phyloP scores from a whole-genome alignment of 495 filamentous ascomycete genomes.

The Aspergillus sparsus region DNA sequence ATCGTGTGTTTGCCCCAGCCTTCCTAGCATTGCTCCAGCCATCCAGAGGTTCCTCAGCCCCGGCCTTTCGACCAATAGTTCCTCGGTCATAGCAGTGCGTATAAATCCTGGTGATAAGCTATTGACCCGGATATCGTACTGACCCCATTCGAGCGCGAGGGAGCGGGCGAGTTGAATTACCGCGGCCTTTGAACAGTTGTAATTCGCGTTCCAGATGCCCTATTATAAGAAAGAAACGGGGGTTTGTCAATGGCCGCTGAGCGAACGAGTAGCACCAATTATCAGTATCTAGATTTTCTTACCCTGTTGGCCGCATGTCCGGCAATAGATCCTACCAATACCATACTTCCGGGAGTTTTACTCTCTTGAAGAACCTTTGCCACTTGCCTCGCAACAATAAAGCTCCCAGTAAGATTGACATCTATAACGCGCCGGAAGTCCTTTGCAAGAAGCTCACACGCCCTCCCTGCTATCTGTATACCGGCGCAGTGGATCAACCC shows the following conservation, averaged over 20 bases:
- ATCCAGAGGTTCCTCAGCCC: conserved; percentile 52
- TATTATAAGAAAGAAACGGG: conserved; percentile 27
- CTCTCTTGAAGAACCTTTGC: conserved; percentile 65
- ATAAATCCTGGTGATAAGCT: conserved; percentile 50
- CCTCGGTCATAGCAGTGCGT: conserved; percentile 38
- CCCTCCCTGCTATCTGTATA: conserved; percentile 65
- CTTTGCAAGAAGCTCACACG: conserved; percentile 64
- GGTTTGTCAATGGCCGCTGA: too few species aligned
- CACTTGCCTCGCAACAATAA: conserved; percentile 71
- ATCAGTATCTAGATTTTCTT: conserved; percentile 17
- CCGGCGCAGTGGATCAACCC: conserved; percentile 83
- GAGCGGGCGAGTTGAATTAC: conserved; percentile 65
- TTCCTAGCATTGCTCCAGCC: conserved; percentile 38
- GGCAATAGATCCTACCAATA: conserved; percentile 76
- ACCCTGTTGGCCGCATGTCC: conserved; percentile 70
- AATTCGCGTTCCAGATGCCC: conserved; percentile 62
- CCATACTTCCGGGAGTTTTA: conserved; percentile 58
- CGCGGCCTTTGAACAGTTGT: conserved; percentile 69
- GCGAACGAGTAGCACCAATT: too few species aligned
- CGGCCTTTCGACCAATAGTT: conserved; percentile 53
- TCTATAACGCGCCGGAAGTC: conserved; percentile 65
- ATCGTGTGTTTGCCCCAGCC: conserved; percentile 42
- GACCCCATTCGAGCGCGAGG: conserved; percentile 59
- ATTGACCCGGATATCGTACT: conserved; percentile 49
- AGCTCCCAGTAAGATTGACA: conserved; percentile 65